A percentile compares a stretch with the other conserved stretches of the same genome.
Evolutionary conservation across 345 rosid species (phyloP).

Genomic region (Eucalyptus sideroxylon): DNA sequence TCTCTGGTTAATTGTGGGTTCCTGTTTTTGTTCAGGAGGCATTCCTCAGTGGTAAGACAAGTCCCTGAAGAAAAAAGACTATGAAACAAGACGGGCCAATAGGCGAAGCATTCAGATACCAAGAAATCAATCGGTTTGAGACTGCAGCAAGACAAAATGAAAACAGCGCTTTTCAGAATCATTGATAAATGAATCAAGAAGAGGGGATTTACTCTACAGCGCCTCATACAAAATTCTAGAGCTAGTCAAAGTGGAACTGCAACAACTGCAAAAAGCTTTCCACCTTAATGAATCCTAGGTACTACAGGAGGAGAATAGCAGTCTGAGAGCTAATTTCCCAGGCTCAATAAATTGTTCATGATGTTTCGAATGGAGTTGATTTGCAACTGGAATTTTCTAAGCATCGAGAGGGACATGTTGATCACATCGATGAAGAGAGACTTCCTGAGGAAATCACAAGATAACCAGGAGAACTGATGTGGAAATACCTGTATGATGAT

Average conservation of each 20-base stretch:
- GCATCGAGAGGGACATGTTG: neutral
- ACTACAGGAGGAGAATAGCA: neutral
- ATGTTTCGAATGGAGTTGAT: neutral
- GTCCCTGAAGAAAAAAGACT: conserved; percentile 40
- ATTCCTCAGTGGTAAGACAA: conserved; percentile 88
- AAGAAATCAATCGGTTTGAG: neutral
- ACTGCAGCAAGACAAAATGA: neutral
- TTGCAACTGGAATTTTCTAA: neutral
- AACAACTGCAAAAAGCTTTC: neutral
- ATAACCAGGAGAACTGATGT: neutral
- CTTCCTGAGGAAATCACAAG: neutral
- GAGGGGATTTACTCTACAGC: neutral
- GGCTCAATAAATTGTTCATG: neutral
- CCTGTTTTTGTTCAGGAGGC: conserved; percentile 81
- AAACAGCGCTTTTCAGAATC: neutral
- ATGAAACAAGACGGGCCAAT: neutral
- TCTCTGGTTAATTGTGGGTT: conserved; percentile 65
- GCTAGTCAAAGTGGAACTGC: neutral
- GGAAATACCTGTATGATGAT: neutral
- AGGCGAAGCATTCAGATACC: neutral
- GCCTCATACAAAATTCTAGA: neutral
- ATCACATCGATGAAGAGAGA: neutral
- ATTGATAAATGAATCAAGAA: neutral
- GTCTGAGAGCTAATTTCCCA: neutral
- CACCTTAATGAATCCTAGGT: neutral